Base-by-base conservation (phyloP, 768 basidiomycete species). In the Mrakia hoshinonis region DNA sequence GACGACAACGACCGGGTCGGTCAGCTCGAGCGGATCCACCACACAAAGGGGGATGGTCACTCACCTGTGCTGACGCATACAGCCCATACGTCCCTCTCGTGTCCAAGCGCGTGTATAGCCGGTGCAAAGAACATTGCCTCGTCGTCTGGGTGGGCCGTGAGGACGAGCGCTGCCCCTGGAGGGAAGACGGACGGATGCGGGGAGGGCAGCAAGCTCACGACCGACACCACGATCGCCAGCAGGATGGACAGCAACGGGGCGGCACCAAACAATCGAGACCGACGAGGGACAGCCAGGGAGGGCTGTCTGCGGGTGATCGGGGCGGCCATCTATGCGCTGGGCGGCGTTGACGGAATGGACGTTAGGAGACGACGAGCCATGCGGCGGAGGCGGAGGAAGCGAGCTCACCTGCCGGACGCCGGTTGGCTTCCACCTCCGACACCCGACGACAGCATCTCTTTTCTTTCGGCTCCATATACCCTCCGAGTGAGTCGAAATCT, bases 71-170 rank as follows among this genome's bases (percentile, higher is more conserved):
- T 92, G 68, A 96, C 77, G 72, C 90, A 92, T 15, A 94, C 77
- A 0, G 85, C 89, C 74, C 81, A 85, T 0, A 89, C 77, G 26
- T 84, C 80, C 70, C 74, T 76, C 22, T 77, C 75, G n/a, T 78
- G 75, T 1, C 72, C 73, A 2, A 61, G 22, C 4, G 58, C 31
- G 9, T 61, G 34, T 18, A 61, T 34, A 4, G 58, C 58, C 0
- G 58, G 58, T 36, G 58, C 58, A 78, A 97, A 97, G 83, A 97
- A 97, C 84, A 94, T 85, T 78, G 87, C 87, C 81, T 96, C 93
- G 78, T 97, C 93, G 77, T 96, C 93, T 2, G 93, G 93, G 77
- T 97, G 93, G 34, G 93, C 92, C 0, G 93, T 95, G 55, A 97
- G 79, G 3, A 96, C 51, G 51, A 58, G 67, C 48, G 38, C 49